Percentiles rank a stretch among this genome's conserved stretches.
Conservation (phyloP, 495 filamentous ascomycete species). For the Thozetella sp. region DNA sequence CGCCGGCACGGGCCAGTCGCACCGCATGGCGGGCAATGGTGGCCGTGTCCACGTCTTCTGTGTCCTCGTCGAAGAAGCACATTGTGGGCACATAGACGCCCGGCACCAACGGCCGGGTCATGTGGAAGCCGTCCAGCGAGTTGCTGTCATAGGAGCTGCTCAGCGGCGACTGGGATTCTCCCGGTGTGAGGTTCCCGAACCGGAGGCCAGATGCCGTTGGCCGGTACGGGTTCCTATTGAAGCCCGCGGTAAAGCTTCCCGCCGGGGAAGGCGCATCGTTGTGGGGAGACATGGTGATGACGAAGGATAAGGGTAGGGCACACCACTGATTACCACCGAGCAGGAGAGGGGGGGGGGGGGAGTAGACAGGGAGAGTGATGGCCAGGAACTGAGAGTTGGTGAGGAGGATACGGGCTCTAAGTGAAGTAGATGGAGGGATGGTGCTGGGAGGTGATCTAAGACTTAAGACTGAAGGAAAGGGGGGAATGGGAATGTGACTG, state of each 20-base stretch:
- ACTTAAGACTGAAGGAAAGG: not conserved
- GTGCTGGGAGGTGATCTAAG: slow-evolving; percentile 2
- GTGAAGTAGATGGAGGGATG: not conserved
- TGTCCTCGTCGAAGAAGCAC: slow-evolving; percentile 81
- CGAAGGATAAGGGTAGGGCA: not conserved
- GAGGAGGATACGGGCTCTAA: not conserved
- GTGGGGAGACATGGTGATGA: slow-evolving; percentile 48
- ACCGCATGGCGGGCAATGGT: slow-evolving; percentile 77
- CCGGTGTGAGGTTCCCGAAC: slow-evolving; percentile 20
- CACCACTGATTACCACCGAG: not conserved
- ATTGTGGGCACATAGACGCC: slow-evolving; percentile 87
- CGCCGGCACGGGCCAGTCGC: slow-evolving; percentile 79
- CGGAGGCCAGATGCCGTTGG: slow-evolving; percentile 31
- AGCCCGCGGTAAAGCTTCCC: slow-evolving; percentile 44
- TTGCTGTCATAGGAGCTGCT: slow-evolving; percentile 44
- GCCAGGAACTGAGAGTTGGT: not conserved
- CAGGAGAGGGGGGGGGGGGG: not conserved
- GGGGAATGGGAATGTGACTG: slow-evolving; percentile 14
- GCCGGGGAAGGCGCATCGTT: slow-evolving; percentile 51
- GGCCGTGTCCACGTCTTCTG: slow-evolving; percentile 73
- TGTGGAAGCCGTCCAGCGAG: slow-evolving; percentile 41
- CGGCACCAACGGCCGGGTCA: slow-evolving; percentile 64
- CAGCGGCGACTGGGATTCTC: slow-evolving; percentile 35
- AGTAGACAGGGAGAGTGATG: not conserved
- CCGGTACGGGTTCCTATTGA: slow-evolving; percentile 42